Evolutionary conservation across 495 filamentous ascomycete species (phyloP).

Genomic region (Daldinia caldariorum): DNA sequence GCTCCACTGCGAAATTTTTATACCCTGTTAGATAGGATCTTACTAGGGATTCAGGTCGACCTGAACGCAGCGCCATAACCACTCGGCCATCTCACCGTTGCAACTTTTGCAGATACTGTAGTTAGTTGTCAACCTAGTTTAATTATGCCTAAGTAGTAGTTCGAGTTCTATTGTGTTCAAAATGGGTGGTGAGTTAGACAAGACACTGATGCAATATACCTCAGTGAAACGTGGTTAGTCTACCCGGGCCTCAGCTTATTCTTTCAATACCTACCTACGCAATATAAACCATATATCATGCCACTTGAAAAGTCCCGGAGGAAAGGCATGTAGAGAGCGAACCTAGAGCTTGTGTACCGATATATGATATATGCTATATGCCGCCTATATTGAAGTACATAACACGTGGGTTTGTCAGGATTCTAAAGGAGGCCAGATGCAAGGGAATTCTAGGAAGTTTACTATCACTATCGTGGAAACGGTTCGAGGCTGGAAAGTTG

Average conservation of each 20-base stretch:
- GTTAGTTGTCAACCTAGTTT: neutral
- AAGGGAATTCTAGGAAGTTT: neutral
- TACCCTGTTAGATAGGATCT: neutral
- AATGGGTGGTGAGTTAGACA: too few relatives aligned
- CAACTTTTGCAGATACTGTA: neutral
- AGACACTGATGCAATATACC: too few relatives aligned
- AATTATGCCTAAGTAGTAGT: neutral
- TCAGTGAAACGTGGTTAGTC: too few relatives aligned
- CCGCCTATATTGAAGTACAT: too few relatives aligned
- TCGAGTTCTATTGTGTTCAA: neutral
- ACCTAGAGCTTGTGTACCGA: too few relatives aligned
- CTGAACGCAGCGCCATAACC: slow-evolving; percentile 51
- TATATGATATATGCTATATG: too few relatives aligned
- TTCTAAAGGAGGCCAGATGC: neutral
- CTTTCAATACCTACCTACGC: too few relatives aligned
- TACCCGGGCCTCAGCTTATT: too few relatives aligned
- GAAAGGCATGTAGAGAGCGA: too few relatives aligned
- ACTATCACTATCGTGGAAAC: neutral
- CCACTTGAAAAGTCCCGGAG: too few relatives aligned
- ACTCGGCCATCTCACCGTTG: slow-evolving; percentile 46
- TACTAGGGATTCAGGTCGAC: slow-evolving; percentile 25
- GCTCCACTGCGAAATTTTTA: slow-evolving; percentile 46
- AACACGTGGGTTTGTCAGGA: too few relatives aligned
- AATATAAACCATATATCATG: too few relatives aligned
- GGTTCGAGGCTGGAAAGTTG: neutral